These are phyloP conservation scores for Leccinum incarnatum DNA, from an alignment of 768 basidiomycete species.

Conservation along the genomic window DNA sequence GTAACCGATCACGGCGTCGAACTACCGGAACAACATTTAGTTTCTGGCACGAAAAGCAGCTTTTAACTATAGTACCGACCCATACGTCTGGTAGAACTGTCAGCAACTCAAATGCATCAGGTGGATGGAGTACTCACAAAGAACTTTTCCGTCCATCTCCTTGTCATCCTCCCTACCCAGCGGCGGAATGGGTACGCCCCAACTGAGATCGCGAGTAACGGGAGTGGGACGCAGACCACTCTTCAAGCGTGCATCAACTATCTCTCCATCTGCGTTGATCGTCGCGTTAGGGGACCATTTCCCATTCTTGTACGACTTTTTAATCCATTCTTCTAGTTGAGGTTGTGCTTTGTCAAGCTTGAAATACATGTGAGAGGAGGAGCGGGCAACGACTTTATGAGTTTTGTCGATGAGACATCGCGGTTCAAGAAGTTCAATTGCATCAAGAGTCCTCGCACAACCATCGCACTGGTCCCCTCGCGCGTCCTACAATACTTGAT, in stretches of 20 bases:
- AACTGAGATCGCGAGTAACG: constrained; percentile 88
- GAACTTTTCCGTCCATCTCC: constrained; percentile 91
- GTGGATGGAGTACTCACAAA: constrained; percentile 62
- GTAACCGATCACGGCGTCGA: constrained; percentile 96
- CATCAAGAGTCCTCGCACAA: constrained; percentile 89
- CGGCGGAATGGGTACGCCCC: constrained; percentile 93
- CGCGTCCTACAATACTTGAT: constrained; percentile 61
- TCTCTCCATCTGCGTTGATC: constrained; percentile 82
- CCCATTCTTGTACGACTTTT: constrained; percentile 70
- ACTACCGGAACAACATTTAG: constrained; percentile 46
- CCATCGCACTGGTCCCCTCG: constrained; percentile 98
- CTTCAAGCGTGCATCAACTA: constrained; percentile 87
- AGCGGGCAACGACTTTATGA: constrained; percentile 71
- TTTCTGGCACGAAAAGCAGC: neutral
- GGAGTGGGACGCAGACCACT: constrained; percentile 85
- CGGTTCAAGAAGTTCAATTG: constrained; percentile 92
- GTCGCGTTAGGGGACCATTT: constrained; percentile 94
- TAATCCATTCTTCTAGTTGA: constrained; percentile 84
- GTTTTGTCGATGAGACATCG: constrained; percentile 84
- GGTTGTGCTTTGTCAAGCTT: constrained; percentile 82
- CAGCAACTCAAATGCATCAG: constrained; percentile 4
- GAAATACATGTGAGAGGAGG: constrained; percentile 90
- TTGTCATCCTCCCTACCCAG: constrained; percentile 67
- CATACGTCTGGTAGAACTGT: constrained; percentile 69
- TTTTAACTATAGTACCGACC: constrained; percentile 49